Evolutionary conservation across 2,329 filamentous ascomycete genomes (phyloP).

Genomic region (Periconia sp.): DNA sequence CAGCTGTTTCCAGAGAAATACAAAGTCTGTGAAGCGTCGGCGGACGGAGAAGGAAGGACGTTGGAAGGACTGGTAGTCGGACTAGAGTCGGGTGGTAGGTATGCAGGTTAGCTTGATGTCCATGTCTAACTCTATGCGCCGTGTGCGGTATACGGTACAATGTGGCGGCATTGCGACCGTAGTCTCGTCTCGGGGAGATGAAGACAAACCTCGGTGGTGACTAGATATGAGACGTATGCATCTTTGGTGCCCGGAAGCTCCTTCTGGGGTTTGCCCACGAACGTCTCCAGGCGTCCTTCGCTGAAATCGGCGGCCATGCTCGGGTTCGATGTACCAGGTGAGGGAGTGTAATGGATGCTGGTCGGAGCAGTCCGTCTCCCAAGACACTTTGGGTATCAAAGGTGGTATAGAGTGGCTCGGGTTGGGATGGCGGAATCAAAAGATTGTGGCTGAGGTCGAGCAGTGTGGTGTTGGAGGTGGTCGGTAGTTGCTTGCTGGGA

Average conservation of each 20-base stretch:
- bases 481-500: conserved; percentile 3
- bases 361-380: background rate
- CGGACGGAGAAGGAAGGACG: conserved; percentile 77
- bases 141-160: background rate
- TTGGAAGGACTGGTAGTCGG: conserved; percentile 91
- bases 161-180: background rate
- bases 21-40: conserved; percentile 95
- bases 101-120: conserved; percentile 6
- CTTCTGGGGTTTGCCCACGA: conserved; percentile 81
- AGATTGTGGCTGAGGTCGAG: background rate
- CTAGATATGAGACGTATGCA: conserved; percentile 91
- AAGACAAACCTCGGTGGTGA: conserved; percentile 75
- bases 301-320: conserved; percentile 38
- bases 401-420: background rate
- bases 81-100: conserved; percentile 55
- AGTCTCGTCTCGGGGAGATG: conserved; percentile 3
- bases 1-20: conserved; percentile 92
- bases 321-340: background rate
- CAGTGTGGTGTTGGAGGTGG: background rate
- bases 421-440: background rate
- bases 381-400: background rate
- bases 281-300: conserved; percentile 79
- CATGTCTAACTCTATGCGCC: conserved; percentile 5
- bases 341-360: background rate
- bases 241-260: conserved; percentile 97